Evolutionary conservation across 1,284 basidiomycete genomes (phyloP).

Genomic region (Ceratobasidium theobromae): DNA sequence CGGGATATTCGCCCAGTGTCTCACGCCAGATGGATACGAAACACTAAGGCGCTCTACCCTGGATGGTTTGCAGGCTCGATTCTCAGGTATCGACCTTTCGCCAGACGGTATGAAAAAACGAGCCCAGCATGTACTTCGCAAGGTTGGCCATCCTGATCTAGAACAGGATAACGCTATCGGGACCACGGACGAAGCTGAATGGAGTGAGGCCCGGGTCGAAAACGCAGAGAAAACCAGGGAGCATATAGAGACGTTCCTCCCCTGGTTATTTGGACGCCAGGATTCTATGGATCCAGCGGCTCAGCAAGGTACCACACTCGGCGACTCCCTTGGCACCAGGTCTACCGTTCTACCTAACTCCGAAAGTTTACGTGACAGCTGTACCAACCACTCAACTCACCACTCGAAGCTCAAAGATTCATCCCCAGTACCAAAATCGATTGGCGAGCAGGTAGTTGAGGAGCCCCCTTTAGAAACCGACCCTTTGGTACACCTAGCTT

Average conservation of each 20-base stretch:
- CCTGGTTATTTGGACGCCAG: conserved; percentile 8
- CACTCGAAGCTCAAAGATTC: background rate
- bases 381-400: background rate
- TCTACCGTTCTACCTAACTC: background rate
- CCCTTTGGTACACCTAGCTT: too few relatives aligned
- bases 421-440: too few relatives aligned
- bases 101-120: background rate
- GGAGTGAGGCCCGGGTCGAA: background rate
- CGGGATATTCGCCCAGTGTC: conserved; percentile 60
- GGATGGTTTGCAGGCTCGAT: background rate
- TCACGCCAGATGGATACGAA: conserved; percentile 42
- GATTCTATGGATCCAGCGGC: background rate
- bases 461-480: too few relatives aligned
- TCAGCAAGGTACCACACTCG: background rate
- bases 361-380: background rate
- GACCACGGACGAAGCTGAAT: background rate
- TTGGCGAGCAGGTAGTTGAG: too few relatives aligned
- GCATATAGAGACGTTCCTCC: conserved; percentile 2
- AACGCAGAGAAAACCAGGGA: background rate
- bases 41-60: background rate
- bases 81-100: conserved; percentile 5
- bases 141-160: conserved; percentile 3
- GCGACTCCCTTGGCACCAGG: too few relatives aligned
- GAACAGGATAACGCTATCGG: conserved; percentile 10
- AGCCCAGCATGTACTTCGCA: background rate